Conservation (phyloP, 257 asterid genomes). For the Dorcoceras hygrometricum region DNA sequence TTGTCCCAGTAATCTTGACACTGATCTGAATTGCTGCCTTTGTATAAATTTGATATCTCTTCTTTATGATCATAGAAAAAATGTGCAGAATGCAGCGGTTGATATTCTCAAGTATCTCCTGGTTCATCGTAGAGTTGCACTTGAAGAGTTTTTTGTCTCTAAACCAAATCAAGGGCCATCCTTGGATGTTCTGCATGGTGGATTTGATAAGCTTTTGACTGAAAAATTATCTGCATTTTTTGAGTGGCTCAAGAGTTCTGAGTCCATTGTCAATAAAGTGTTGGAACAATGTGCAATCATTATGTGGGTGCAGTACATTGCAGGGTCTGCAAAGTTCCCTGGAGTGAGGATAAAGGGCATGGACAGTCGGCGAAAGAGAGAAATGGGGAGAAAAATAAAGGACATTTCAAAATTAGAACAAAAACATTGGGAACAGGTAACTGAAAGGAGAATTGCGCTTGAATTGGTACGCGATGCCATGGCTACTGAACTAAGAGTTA, state of each 20-base stretch:
- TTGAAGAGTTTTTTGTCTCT: slow-evolving; percentile 88
- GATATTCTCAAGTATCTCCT: slow-evolving; percentile 91
- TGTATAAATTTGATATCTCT: slow-evolving; percentile 80
- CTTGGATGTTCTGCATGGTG: slow-evolving; percentile 81
- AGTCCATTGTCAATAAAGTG: slow-evolving; percentile 59
- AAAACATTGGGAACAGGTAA: slow-evolving; percentile 93
- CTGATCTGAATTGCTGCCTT: slow-evolving; percentile 92
- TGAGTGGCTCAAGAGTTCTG: slow-evolving; percentile 78
- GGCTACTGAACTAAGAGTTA: slow-evolving; percentile 93
- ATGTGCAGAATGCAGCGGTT: slow-evolving; percentile 72
- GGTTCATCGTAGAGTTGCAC: slow-evolving; percentile 86
- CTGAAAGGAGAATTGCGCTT: slow-evolving; percentile 91
- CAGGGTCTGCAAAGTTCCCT: slow-evolving; percentile 92
- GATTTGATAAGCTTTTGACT: slow-evolving; percentile 89
- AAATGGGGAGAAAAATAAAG: slow-evolving; percentile 67
- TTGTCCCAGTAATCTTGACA: slow-evolving; percentile 92
- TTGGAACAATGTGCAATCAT: slow-evolving; percentile 88
- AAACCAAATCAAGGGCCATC: slow-evolving; percentile 83
- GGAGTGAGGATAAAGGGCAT: slow-evolving; percentile 90
- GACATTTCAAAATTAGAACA: slow-evolving; percentile 67
- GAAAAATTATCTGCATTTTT: slow-evolving; percentile 68
- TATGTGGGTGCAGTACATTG: slow-evolving; percentile 94
- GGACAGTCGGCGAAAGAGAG: slow-evolving; percentile 95
- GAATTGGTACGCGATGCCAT: slow-evolving; percentile 91
- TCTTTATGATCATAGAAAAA: slow-evolving; percentile 69